Evolutionary conservation across 257 asterid species (phyloP), one percentile per base, ranked within the genome.

Genomic region (Lavandula angustifolia): DNA sequence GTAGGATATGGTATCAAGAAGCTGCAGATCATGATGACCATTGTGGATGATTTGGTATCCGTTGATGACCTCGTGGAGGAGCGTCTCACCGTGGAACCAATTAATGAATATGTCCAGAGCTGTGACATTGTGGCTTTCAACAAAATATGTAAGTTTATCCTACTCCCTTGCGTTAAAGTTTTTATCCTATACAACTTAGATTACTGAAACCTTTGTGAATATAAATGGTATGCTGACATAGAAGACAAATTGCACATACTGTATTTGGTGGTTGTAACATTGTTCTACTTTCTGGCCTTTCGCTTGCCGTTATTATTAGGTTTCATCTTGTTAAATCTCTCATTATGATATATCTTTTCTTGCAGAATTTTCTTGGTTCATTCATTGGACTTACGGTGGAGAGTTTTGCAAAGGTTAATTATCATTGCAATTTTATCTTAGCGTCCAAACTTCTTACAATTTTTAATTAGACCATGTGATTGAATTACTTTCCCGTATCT

Each of bases 1-100:
- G 95, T 91, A 51, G 96, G 97, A 48, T 91, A 87, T 35, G 96
- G 98, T 10, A 91, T 88, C 63, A 91, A 91, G 90, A 91, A 91
- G 75, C 60, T 91, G 71, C 94, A 86, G 75, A 84, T 88, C 71
- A 86, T 91, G 96, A 73, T 88, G 35, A 81, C 95, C 62, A 88
- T 91, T 14, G 66, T 91, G 6, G 98, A 91, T 60, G 98, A 91
- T 38, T 87, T 91, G 29, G 98, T 91, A 70, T 88, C 95, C 0
- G 98, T 91, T n/a, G 98, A 88, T 54, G 65, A 40, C 37, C 85
- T 80, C 58, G 64, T 74, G 0, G 78, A 80, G 54, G 80, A 72
- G n/a, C 14, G 48, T 68, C 82, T 77, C 33, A 77, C 82, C 0
- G 73, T 32, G 3, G 82, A 77, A 14, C 82, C 82, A 7, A 59